Evolutionary conservation across 345 rosid genomes (phyloP), one percentile per base, ranked within the genome.

Genomic region (Acer yangbiense): DNA sequence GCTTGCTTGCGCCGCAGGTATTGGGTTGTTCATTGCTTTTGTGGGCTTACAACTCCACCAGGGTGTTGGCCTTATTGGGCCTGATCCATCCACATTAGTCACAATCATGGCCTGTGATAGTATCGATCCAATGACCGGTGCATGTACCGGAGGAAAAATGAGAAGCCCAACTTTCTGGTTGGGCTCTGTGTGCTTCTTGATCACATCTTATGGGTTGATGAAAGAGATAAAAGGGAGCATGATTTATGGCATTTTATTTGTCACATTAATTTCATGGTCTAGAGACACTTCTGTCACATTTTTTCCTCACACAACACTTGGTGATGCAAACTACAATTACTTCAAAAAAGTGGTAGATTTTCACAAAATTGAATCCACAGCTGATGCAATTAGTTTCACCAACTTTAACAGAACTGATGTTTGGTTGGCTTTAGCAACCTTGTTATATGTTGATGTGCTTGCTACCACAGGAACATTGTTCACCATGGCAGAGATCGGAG

Each of bases 1-100:
- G 65, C 86, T 90, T 0, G 91, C 93, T 4, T 89, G 88, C 8
- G 94, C 93, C 0, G 97, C 88, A 0, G 96, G 98, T 7, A 92
- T 91, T 6, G 99, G 99, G 23, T 82, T 95, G 67, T 93, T 95
- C 71, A 95, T 95, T 0, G 97, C 99, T 0, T 95, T 95, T 35
- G 91, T 89, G 0, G 99, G 99, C 64, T 85, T 92, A 7, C 99
- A 95, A 46, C 71, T 77, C 79, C 92, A 93, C 75, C 96, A 92
- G 18, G 99, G 98, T 0, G 62, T 93, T 54, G 98, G 99, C 41
- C 92, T 95, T 1, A 73, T 95, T 9, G 98, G 98, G 68, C 97
- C 98, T 0, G 98, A 95, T 20, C 80, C 85, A 17, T 86, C 92
- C 6, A 93, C 92, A 0, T 39, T 93, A 25, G 77, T 95, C 23